Evolutionary conservation across 768 basidiomycete genomes (phyloP).

Genomic region (Phylloporus sp.): DNA sequence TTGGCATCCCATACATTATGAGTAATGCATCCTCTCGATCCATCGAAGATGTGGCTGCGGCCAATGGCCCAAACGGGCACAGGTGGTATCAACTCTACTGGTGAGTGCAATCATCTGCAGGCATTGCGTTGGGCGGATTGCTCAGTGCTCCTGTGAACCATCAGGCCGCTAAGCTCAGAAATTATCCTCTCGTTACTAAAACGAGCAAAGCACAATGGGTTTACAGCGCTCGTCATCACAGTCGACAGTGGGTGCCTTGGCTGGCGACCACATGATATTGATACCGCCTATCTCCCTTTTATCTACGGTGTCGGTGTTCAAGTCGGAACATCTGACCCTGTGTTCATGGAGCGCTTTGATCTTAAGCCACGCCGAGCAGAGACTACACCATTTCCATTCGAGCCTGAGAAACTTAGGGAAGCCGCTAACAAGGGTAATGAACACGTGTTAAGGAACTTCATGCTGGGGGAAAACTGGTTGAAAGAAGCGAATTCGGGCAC

Average conservation of each 20-base stretch:
- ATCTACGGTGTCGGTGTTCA: conserved; percentile 37
- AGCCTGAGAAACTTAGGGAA: conserved; percentile 25
- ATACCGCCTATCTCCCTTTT: conserved; percentile 36
- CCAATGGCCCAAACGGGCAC: conserved; percentile 37
- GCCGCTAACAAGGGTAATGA: conserved; percentile 30
- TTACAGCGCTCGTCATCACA: conserved; percentile 42
- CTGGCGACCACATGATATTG: conserved; percentile 43
- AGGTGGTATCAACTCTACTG: conserved; percentile 54
- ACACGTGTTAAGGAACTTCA: conserved; percentile 22
- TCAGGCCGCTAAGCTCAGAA: conserved; percentile 27
- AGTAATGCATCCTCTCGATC: conserved; percentile 33
- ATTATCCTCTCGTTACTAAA: conserved; percentile 39
- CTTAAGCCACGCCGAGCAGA: conserved; percentile 25
- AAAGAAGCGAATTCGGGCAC: conserved; percentile 36
- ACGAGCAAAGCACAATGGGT: conserved; percentile 42
- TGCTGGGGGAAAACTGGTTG: conserved; percentile 39
- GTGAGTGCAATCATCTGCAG: conserved; percentile 13
- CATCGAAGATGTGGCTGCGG: conserved; percentile 48
- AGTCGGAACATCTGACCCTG: conserved; percentile 43
- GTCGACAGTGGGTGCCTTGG: conserved; percentile 42
- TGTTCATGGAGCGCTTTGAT: conserved; percentile 40
- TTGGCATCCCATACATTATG: not conserved
- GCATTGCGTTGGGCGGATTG: not conserved
- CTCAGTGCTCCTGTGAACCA: not conserved
- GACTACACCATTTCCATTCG: conserved; percentile 34